Percentiles rank a stretch among this genome's conserved stretches.
These are phyloP conservation scores for Lactarius psammicola DNA, from an alignment of 768 basidiomycete genomes.

Conservation along the genomic window DNA sequence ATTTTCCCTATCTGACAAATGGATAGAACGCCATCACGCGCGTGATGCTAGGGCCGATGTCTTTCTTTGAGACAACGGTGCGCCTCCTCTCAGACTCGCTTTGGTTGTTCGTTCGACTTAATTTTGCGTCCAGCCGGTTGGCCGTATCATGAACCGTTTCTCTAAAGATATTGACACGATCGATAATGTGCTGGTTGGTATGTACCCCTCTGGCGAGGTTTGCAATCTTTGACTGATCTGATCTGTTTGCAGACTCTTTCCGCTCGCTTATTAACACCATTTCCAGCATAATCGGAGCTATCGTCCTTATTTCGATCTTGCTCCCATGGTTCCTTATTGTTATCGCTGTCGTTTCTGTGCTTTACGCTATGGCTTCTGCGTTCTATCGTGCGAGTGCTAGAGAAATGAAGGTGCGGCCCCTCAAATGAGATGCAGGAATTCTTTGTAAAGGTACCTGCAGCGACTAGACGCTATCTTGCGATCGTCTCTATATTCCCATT, in stretches of 20 bases:
- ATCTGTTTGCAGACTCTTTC: slow-evolving; percentile 51
- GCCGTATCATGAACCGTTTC: slow-evolving; percentile 89
- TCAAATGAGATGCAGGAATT: neutral
- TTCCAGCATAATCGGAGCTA: slow-evolving; percentile 66
- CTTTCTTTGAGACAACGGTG: slow-evolving; percentile 85
- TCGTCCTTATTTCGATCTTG: slow-evolving; percentile 74
- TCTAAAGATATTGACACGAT: slow-evolving; percentile 84
- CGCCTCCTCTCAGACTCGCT: slow-evolving; percentile 26
- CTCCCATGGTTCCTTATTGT: slow-evolving; percentile 85
- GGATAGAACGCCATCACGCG: slow-evolving; percentile 57
- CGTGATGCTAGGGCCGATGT: slow-evolving; percentile 84
- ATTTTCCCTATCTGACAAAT: neutral
- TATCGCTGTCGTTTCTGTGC: slow-evolving; percentile 54
- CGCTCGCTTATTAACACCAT: slow-evolving; percentile 68
- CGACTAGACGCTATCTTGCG: slow-evolving; percentile 79
- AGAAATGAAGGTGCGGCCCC: slow-evolving; percentile 63
- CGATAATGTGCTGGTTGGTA: slow-evolving; percentile 67
- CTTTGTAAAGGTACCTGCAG: slow-evolving; percentile 34
- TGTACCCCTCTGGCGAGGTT: neutral
- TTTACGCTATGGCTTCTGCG: slow-evolving; percentile 68
- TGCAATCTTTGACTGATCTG: slow-evolving; percentile 7
- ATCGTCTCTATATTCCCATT: slow-evolving; percentile 86
- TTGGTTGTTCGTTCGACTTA: slow-evolving; percentile 22
- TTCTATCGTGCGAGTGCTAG: slow-evolving; percentile 87
- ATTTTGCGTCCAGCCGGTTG: slow-evolving; percentile 54